Evolutionary conservation across 2,329 filamentous ascomycete genomes (phyloP), one percentile per base, ranked within the genome.

Genomic region (Zasmidium cellare): DNA sequence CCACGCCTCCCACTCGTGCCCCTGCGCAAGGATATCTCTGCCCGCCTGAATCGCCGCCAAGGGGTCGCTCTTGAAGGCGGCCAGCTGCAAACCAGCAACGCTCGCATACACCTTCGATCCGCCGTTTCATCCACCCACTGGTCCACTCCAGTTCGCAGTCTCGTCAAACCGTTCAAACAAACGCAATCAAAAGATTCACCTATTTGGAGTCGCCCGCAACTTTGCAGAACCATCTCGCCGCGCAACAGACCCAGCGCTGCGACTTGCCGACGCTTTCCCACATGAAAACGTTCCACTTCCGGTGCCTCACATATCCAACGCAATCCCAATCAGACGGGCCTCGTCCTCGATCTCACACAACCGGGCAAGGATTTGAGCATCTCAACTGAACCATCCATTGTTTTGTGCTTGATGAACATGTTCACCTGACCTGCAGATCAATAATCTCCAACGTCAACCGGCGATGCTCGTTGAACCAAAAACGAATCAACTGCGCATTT

Each of bases 141-240:
- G n/a, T 18, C 35, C 35, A 3, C 35, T 5, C 25, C 25, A 5
- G 25, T 28, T 28, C 25, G 25, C 16, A 14, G 3, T 41, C n/a
- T n/a, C n/a, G n/a, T n/a, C n/a, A n/a, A n/a, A n/a, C n/a, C n/a
- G 11, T 41, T 28, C 53, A 18, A n/a, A 46, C 31, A 31, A 47
- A 20, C 49, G 53, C 31, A 56, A 44, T 56, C 53, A 51, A 50
- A 45, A 31, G 19, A 56, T n/a, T 51, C 47, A 28, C 46, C 49
- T 28, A 46, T 56, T 56, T 56, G 53, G 41, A 51, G 53, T 49
- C 46, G 44, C 45, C 22, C 20, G 46, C 48, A 51, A 5, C 48
- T 23, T 14, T 47, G 12, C 23, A 18, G 16, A 49, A 44, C 38
- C 38, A 45, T 44, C 14, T 44, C 22, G 28, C 31, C 25, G 25